Base-by-base conservation (phyloP, 164 flowering plant species). In the Platanus orientalis region DNA sequence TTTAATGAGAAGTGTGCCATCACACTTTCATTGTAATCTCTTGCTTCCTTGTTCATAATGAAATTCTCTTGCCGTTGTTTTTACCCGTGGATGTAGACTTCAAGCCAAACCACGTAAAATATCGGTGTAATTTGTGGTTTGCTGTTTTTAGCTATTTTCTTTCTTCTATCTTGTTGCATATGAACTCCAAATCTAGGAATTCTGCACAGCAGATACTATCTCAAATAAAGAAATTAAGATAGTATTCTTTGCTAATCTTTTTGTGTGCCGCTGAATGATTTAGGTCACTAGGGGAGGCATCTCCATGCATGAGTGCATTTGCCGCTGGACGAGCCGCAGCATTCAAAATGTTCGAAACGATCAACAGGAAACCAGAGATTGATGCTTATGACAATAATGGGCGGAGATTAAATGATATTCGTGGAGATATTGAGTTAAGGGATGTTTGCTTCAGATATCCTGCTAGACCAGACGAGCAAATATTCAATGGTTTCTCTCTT, bases 291-390 rank as follows among this genome's bases (percentile, higher is more conserved):
- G 87, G 83, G 24, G 82, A 81, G 61, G 78, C 87, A 61, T 79
- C 84, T 60, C 83, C 83, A 45, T 74, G 79, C 72, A 26, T 83
- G 28, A 60, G 69, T 54, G 82, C 85, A 12, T 77, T 81, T 69
- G 81, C 81, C 60, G 73, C 87, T 44, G 87, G 87, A 40, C 77
- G 69, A 73, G 83, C 87, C 51, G 87, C 84, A 42, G 87, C 82
- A 21, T 79, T 57, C 63, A 79, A 80, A 62, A 77, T 83, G 83
- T 80, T 83, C 19, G 78, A 79, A 76, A 64, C 81, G 28, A 80
- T 83, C n/a, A 39, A 70, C 2, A 71, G 84, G 60, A 79, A 72
- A 60, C 78, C 87, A 20, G 58, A 52, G 29, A 80, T 83, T 34
- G 87, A 83, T 73, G 74, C 80, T 64, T 83, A 75, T 45, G 75